Evolutionary conservation across 352 stramenopile species (phyloP), one percentile per base, ranked within the genome.

Genomic region (Plasmopara viticola): DNA sequence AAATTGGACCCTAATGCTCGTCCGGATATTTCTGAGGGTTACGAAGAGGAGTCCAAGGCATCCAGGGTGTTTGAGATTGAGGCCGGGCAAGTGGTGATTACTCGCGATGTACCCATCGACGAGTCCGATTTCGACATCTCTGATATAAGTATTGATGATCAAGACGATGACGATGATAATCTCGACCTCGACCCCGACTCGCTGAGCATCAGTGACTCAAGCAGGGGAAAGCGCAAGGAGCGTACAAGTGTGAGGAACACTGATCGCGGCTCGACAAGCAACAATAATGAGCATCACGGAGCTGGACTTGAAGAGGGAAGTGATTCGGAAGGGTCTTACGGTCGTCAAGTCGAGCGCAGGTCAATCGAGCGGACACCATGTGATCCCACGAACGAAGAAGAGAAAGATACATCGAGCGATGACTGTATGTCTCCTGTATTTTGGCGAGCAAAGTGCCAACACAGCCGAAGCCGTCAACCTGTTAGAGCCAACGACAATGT

Each of bases 371-470:
- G 20, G 20, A 25, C 20, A 3, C 20, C 20, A 25, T 3, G 3
- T 3, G 1, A 25, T 25, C 3, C 1, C 20, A 3, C 20, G 20
- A 25, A 25, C 3, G 20, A 25, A 25, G 20, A 25, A 25, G 20
- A 25, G 3, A 25, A 25, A 25, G 20, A 1, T 3, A 25, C 20
- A 25, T 25, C 20, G 20, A 3, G 20, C 3, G 20, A 14, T 38
- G 9, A 9, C 9, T 38, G 1, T 14, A 14, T 28, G n/a, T 28
- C 5, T 8, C 43, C 10, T 39, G 25, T 20, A 1, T 37, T 48
- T 20, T 48, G 25, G 12, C 43, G 13, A 28, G 28, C 43, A 33
- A n/a, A 47, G 41, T 39, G 25, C 43, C 9, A 48, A 40, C 28
- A 12, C 5, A 4, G 13, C 4, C 9, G 33, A 38, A 9, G 14